Evolutionary conservation across 352 stramenopile species (phyloP).

Genomic region (Thalassiosira oceanica): DNA sequence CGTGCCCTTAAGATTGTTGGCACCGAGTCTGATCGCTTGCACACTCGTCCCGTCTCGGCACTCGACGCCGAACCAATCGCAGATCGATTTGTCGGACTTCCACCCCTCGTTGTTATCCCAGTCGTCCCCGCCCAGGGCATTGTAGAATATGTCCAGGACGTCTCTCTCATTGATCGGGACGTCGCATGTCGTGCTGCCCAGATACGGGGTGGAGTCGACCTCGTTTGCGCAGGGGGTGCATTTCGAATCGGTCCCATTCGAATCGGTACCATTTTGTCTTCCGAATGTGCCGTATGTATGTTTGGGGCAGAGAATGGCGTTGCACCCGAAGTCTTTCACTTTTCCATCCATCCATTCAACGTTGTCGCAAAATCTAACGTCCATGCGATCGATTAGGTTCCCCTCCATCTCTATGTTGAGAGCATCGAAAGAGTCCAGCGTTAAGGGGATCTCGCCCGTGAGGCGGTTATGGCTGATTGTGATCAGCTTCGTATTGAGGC

Average conservation of each 20-base stretch:
- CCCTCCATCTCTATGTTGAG: constrained; percentile 64
- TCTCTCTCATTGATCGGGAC: constrained; percentile 46
- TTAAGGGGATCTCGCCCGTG: constrained; percentile 39
- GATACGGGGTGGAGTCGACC: constrained; percentile 52
- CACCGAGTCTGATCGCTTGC: constrained; percentile 55
- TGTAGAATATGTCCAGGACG: constrained; percentile 70
- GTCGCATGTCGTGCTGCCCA: constrained; percentile 59
- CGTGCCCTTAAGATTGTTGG: constrained; percentile 66
- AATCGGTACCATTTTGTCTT: constrained; percentile 50
- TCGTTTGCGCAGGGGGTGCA: constrained; percentile 45
- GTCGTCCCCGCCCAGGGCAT: constrained; percentile 48
- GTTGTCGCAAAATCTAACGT: constrained; percentile 53
- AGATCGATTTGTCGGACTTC: constrained; percentile 58
- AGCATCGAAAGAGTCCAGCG: constrained; percentile 35
- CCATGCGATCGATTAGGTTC: constrained; percentile 48
- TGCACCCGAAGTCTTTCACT: constrained; percentile 40
- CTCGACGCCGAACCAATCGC: constrained; percentile 74
- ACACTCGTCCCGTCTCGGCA: constrained; percentile 61
- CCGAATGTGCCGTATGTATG: constrained; percentile 41
- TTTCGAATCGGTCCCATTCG: constrained; percentile 33
- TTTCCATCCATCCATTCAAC: constrained; percentile 46
- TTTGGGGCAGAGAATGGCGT: constrained; percentile 52
- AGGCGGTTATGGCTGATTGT: constrained; percentile 57
- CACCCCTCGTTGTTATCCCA: constrained; percentile 73
- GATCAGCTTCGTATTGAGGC: constrained; percentile 44